These are phyloP conservation scores for Prosopis cineraria DNA, from an alignment of 306 rosid species.

Conservation along the genomic window DNA sequence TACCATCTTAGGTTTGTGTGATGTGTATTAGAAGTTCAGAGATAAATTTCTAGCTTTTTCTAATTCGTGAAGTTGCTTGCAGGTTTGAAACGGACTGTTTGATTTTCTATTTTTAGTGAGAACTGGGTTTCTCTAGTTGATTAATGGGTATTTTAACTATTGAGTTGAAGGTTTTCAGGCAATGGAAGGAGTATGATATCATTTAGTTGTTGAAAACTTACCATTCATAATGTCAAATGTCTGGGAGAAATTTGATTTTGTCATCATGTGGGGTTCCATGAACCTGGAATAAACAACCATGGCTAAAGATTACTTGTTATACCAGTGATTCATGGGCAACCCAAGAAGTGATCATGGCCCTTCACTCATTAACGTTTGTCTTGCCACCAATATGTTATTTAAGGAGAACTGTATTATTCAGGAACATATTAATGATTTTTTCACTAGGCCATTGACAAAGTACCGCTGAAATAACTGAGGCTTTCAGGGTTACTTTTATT, in stretches of 20 bases:
- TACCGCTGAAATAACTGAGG: background rate
- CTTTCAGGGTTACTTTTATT: background rate
- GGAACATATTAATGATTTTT: background rate
- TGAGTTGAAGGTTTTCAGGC: background rate
- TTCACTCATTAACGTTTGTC: background rate
- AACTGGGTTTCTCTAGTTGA: background rate
- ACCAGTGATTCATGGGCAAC: background rate
- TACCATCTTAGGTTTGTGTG: background rate
- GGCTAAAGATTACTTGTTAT: background rate
- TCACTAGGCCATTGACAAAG: background rate
- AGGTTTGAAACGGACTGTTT: background rate
- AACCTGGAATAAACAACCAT: slow-evolving; percentile 10
- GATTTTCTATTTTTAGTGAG: background rate
- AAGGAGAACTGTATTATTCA: background rate
- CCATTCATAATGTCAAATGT: background rate
- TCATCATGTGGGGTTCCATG: background rate
- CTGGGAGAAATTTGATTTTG: background rate
- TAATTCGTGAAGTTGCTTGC: background rate
- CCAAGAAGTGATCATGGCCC: background rate
- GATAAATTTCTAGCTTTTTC: background rate
- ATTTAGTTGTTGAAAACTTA: background rate
- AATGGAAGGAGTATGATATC: background rate
- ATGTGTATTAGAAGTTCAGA: background rate
- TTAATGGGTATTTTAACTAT: background rate
- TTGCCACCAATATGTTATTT: background rate